These are phyloP conservation scores for Aspergillus mulundensis DNA, from an alignment of 495 filamentous ascomycete genomes.

Conservation along the genomic window DNA sequence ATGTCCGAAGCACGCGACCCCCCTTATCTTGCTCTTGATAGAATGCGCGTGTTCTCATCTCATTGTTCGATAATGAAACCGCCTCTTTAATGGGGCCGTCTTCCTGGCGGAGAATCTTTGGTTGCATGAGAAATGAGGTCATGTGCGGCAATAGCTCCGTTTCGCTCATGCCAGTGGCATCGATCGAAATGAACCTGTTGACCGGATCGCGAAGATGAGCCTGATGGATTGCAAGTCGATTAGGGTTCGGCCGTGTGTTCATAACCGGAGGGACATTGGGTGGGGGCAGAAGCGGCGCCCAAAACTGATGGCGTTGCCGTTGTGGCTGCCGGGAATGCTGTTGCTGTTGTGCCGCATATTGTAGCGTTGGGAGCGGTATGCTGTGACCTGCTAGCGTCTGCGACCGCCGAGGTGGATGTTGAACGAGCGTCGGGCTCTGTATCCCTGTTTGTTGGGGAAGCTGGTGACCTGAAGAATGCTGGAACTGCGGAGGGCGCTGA, in stretches of 20 bases:
- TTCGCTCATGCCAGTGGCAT: conserved; percentile 15
- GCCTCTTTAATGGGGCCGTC: conserved; percentile 26
- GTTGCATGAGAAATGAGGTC: conserved; percentile 37
- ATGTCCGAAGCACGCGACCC: conserved; percentile 14
- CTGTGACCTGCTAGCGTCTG: neutral
- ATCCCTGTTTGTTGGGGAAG: neutral
- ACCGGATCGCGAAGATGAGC: conserved; percentile 53
- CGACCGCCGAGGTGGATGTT: neutral
- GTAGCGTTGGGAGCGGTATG: neutral
- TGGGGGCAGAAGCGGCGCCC: conserved; percentile 28
- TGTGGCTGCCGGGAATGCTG: neutral
- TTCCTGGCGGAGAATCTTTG: conserved; percentile 26
- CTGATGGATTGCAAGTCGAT: conserved; percentile 52
- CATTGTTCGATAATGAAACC: conserved; percentile 21
- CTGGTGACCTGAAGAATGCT: too few relatives aligned
- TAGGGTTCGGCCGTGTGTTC: conserved; percentile 40
- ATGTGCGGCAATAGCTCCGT: conserved; percentile 44
- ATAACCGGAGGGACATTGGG: conserved; percentile 28
- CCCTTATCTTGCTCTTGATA: conserved; percentile 4
- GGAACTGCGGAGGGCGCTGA: neutral
- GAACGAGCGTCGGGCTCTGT: neutral
- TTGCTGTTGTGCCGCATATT: neutral
- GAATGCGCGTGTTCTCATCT: conserved; percentile 20
- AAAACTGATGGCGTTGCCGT: neutral
- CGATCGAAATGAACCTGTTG: conserved; percentile 28